These are phyloP conservation scores for Acanthamoeba sp. DNA, from an alignment of 208 protist species.

Conservation along the genomic window DNA sequence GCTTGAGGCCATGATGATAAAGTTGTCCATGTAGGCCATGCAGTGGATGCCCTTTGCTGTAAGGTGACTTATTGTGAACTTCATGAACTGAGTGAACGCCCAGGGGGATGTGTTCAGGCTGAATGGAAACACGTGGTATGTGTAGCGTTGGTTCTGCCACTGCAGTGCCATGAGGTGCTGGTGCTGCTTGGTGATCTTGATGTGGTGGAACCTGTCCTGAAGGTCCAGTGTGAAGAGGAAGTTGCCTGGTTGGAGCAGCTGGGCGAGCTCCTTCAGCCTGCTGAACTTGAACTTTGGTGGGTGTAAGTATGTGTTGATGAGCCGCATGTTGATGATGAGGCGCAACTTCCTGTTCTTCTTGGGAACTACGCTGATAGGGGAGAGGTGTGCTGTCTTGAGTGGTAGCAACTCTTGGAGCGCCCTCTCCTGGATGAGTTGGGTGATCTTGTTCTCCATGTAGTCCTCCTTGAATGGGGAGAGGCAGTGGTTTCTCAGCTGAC, in stretches of 20 bases:
- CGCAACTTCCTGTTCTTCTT: background rate
- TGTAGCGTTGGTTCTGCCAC: background rate
- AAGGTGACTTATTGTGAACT: background rate
- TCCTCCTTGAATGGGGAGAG: too few species aligned
- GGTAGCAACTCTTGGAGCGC: too few species aligned
- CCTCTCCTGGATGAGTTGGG: too few species aligned
- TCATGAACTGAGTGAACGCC: background rate
- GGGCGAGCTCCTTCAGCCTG: background rate
- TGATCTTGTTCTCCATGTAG: too few species aligned
- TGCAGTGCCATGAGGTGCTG: background rate
- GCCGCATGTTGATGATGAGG: too few species aligned
- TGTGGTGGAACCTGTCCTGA: background rate
- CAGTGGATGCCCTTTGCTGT: background rate
- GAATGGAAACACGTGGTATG: background rate
- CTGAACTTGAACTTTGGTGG: background rate
- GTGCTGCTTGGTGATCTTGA: background rate
- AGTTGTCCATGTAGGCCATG: slow-evolving; percentile 12
- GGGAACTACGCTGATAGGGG: too few species aligned
- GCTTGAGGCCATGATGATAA: background rate
- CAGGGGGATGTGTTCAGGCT: background rate
- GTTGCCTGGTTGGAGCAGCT: background rate
- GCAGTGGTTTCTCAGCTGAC: too few species aligned
- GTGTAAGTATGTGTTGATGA: too few species aligned
- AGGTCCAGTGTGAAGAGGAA: background rate
- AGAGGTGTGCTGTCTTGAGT: too few species aligned